A percentile compares a stretch with the other conserved stretches of the same genome.
Conservation (phyloP, 768 basidiomycete genomes). For the Hirschioporus abietinus region DNA sequence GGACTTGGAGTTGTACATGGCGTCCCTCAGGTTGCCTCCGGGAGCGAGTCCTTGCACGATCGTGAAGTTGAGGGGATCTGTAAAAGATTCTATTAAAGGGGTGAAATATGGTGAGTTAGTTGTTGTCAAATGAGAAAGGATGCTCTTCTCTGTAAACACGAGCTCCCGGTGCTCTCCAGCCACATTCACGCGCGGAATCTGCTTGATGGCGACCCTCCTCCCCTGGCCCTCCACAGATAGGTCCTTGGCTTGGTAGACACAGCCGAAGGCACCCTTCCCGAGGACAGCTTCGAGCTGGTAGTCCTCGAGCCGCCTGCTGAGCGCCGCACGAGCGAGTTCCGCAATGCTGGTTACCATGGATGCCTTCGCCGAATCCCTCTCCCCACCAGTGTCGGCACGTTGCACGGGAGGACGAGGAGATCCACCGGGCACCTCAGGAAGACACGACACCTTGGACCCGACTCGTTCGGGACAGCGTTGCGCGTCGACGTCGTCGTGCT, state of each 20-base stretch:
- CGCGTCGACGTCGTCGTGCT: neutral
- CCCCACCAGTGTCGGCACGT: neutral
- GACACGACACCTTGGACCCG: neutral
- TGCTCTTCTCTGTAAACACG: neutral
- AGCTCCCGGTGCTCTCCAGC: neutral
- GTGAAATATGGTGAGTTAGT: neutral
- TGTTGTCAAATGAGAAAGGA: neutral
- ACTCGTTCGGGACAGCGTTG: neutral
- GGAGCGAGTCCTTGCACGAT: neutral
- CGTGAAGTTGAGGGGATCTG: neutral
- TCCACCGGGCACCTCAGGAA: neutral
- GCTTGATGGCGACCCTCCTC: neutral
- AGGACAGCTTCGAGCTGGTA: conserved; percentile 1
- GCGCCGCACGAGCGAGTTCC: neutral
- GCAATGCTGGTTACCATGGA: neutral
- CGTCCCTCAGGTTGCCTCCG: neutral
- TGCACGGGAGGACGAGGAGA: neutral
- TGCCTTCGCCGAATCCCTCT: neutral
- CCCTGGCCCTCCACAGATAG: neutral
- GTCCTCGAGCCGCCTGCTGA: conserved; percentile 1
- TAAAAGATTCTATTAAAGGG: neutral
- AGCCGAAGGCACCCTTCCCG: conserved; percentile 3
- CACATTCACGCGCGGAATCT: neutral
- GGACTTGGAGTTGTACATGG: neutral
- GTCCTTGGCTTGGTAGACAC: conserved; percentile 1